Evolutionary conservation across 1,284 basidiomycete species (phyloP), one percentile per base, ranked within the genome.

Genomic region (Sporisorium graminicola): DNA sequence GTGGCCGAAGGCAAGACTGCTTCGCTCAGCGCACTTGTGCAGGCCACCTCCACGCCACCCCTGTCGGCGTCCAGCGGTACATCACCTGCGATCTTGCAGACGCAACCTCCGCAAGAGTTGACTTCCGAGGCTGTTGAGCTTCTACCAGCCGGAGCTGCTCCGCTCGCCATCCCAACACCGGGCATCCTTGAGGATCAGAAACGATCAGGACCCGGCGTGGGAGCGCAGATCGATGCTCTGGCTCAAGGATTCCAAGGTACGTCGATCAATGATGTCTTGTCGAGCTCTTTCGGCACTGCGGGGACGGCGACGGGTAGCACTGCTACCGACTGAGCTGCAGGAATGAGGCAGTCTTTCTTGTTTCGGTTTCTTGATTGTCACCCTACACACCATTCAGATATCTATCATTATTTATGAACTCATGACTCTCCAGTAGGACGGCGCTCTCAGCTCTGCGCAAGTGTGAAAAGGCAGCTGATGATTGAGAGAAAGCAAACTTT

Each of bases 91-190:
- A 60, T 42, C 12, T 3, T 50, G 49, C 61, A 54, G 46, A 24
- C 46, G 44, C 27, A 46, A 14, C 20, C 56, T 18, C 46, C 55
- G 26, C 43, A 53, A 14, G 63, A 52, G 6, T 22, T 50, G 52
- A 33, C 59, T 29, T 8, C 58, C 0, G 56, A 70, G 43, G 50
- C 56, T 4, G 31, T 56, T 1, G 68, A 76, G 27, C 59, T 59
- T 27, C 53, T 77, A 29, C 74, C 69, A 2, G 65, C 63, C 3
- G 74, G 74, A n/a, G 69, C 69, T 42, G 74, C 74, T 14, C 74
- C 74, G 5, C 56, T 77, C 20, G 74, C 74, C 9, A 63, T 73
- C 10, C 74, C 74, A 0, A 65, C 65, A 16, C 74, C 62, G 20
- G 63, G 65, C 43, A 72, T 72, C 18, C 53, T 77, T 42, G 74